Conservation (phyloP, 495 filamentous ascomycete genomes). For the Penicillium ucsense region DNA sequence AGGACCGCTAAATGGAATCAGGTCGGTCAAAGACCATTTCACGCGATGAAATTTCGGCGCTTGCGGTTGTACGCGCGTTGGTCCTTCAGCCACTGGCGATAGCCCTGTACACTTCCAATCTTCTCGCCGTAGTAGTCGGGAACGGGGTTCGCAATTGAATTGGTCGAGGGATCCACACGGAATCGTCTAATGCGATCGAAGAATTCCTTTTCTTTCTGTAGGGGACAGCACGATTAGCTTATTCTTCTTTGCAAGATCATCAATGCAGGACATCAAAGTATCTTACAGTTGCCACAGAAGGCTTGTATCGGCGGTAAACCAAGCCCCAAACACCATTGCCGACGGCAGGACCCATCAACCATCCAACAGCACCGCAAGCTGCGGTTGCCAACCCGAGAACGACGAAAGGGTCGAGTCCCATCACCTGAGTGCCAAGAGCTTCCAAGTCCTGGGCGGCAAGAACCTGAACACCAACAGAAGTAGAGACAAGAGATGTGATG, state of each 20-base stretch:
- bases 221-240: neutral
- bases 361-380: slow-evolving; percentile 64
- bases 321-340: slow-evolving; percentile 68
- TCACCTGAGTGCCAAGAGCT: slow-evolving; percentile 50
- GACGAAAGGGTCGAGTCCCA: slow-evolving; percentile 78
- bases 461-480: slow-evolving; percentile 49
- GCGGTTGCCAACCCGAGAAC: slow-evolving; percentile 68
- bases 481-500: slow-evolving; percentile 47
- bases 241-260: neutral
- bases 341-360: slow-evolving; percentile 74
- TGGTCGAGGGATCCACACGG: slow-evolving; percentile 74
- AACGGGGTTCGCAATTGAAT: slow-evolving; percentile 60
- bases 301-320: slow-evolving; percentile 53
- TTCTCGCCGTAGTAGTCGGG: slow-evolving; percentile 77
- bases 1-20: neutral
- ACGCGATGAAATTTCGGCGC: slow-evolving; percentile 52
- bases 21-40: neutral
- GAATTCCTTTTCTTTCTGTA: slow-evolving; percentile 85
- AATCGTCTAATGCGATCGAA: slow-evolving; percentile 78
- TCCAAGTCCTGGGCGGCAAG: slow-evolving; percentile 61
- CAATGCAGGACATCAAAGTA: neutral
- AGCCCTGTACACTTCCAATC: slow-evolving; percentile 84
- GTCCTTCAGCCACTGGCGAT: slow-evolving; percentile 92
- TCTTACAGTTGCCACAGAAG: slow-evolving; percentile 54
- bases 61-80: slow-evolving; percentile 96